Conservation (phyloP, 164 flowering plant species). For the Vitis rupestris region DNA sequence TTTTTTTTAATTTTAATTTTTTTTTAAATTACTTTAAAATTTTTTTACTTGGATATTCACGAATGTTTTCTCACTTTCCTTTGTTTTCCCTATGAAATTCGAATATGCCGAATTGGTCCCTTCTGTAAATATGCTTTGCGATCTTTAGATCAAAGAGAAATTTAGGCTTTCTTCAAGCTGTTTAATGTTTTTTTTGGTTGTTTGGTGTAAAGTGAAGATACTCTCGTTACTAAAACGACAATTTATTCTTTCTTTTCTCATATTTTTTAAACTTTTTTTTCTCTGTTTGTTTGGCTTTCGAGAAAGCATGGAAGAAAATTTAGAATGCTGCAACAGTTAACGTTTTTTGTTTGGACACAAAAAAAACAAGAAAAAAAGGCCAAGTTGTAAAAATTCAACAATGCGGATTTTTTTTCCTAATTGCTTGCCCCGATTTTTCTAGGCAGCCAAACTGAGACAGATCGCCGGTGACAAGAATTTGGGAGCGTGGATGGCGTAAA, state of each 20-base stretch:
- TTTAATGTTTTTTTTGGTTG: neutral
- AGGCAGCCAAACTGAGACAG: neutral
- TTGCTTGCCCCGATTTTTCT: neutral
- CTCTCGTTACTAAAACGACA: neutral
- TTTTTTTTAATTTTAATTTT: no score
- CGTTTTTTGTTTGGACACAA: neutral
- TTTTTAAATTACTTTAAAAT: no score
- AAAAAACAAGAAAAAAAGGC: neutral
- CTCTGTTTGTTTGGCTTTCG: neutral
- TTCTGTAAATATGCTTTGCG: constrained; percentile 13
- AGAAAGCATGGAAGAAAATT: neutral
- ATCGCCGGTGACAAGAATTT: neutral
- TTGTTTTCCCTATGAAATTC: no score
- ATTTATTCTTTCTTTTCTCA: neutral
- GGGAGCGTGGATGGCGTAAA: neutral
- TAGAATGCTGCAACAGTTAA: neutral
- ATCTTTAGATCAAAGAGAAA: neutral
- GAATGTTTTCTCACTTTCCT: no score
- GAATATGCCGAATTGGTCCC: no score
- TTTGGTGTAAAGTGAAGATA: neutral
- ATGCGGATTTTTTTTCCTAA: neutral
- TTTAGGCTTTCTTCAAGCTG: constrained; percentile 1
- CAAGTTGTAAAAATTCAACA: no score
- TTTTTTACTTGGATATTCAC: no score
- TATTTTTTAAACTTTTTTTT: neutral